These are phyloP conservation scores for Verbascum thapsus DNA, from an alignment of 257 asterid genomes.

Conservation along the genomic window DNA sequence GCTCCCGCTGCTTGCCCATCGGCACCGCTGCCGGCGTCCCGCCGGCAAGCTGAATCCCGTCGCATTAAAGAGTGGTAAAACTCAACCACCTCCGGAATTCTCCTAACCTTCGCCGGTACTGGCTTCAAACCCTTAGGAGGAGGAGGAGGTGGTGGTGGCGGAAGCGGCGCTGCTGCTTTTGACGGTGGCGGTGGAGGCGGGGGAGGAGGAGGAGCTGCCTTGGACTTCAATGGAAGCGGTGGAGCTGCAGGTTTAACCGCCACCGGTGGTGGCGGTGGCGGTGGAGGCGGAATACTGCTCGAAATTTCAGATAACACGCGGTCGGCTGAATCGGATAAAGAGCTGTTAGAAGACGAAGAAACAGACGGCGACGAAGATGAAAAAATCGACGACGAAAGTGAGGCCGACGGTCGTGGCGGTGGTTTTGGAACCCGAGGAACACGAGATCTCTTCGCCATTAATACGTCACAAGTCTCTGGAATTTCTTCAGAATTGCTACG, in stretches of 20 bases:
- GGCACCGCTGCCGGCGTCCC: constrained; percentile 43
- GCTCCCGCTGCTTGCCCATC: constrained; percentile 47
- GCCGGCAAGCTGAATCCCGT: constrained; percentile 60
- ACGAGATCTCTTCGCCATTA: constrained; percentile 56
- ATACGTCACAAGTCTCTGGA: constrained; percentile 49
- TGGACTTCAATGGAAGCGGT: neutral
- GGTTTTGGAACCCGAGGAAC: constrained; percentile 86
- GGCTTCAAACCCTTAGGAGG: constrained; percentile 48
- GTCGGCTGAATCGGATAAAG: constrained; percentile 61
- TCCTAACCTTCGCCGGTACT: constrained; percentile 52
- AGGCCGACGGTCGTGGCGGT: constrained; percentile 81
- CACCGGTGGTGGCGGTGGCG: constrained; percentile 30
- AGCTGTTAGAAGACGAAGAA: constrained; percentile 61
- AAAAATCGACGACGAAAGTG: constrained; percentile 45
- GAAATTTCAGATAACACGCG: constrained; percentile 52
- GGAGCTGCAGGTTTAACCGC: constrained; percentile 22
- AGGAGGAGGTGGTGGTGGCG: constrained; percentile 70
- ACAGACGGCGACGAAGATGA: constrained; percentile 41
- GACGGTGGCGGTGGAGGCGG: constrained; percentile 39
- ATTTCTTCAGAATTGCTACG: constrained; percentile 53
- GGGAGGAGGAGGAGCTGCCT: constrained; percentile 34
- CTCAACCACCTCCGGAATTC: constrained; percentile 87
- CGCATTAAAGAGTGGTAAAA: constrained; percentile 83
- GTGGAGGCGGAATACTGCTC: constrained; percentile 35
- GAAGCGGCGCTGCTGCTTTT: constrained; percentile 41